Percentiles rank a stretch among this genome's conserved stretches.
These are phyloP conservation scores for Arctostaphylos glauca DNA, from an alignment of 148 eudicot species.

Conservation along the genomic window DNA sequence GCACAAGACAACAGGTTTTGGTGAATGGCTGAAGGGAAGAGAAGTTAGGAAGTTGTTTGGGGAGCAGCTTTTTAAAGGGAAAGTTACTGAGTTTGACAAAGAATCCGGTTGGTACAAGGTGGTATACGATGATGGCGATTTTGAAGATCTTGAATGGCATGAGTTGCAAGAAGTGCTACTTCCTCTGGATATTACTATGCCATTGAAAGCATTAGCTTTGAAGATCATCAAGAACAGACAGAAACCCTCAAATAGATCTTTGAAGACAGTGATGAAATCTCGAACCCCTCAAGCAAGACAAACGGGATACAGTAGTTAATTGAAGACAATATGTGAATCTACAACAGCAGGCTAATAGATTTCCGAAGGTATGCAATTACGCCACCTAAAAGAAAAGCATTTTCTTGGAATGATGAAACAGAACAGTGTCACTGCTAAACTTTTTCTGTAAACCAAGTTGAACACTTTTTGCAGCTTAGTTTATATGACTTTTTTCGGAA, in stretches of 20 bases:
- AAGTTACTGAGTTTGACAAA: constrained; percentile 54
- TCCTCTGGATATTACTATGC: constrained; percentile 67
- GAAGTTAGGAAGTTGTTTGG: constrained; percentile 62
- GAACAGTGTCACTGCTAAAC: not conserved
- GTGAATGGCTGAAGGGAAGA: constrained; percentile 76
- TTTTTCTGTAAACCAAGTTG: not conserved
- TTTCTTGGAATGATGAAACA: not conserved
- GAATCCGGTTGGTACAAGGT: constrained; percentile 75
- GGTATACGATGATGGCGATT: constrained; percentile 77
- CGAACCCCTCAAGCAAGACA: not conserved
- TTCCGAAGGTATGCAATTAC: not conserved
- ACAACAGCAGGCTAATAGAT: not conserved
- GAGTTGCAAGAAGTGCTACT: constrained; percentile 58
- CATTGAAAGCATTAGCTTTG: constrained; percentile 55
- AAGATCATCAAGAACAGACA: constrained; percentile 47
- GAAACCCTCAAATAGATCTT: constrained; percentile 30
- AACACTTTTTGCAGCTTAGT: not conserved
- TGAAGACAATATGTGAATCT: not conserved
- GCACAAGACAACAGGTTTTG: constrained; percentile 37
- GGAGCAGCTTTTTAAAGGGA: constrained; percentile 43
- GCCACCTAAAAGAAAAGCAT: not conserved
- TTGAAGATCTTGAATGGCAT: constrained; percentile 84
- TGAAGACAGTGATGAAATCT: constrained; percentile 17
- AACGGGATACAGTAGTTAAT: not conserved
- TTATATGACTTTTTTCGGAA: not conserved